phyloP scores from a whole-genome alignment of 2,329 filamentous ascomycete species.

The Colletotrichum echinochloae region DNA sequence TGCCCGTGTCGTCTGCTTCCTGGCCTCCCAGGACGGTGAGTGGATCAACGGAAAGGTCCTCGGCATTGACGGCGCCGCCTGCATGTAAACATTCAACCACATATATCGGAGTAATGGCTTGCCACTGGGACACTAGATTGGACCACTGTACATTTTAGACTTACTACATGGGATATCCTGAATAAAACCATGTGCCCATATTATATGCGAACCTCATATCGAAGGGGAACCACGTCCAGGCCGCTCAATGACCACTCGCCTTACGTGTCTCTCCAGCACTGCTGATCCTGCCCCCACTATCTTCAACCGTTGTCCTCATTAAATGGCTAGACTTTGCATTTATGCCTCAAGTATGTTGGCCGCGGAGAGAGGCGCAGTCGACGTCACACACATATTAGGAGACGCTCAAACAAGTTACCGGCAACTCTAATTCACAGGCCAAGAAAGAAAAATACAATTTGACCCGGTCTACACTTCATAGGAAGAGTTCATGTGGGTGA shows the following conservation, averaged over 20 bases:
- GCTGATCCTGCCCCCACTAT: too few species aligned
- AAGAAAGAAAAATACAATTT: background rate
- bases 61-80: slow-evolving; percentile 42
- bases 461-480: background rate
- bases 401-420: too few species aligned
- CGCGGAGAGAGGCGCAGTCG: too few species aligned
- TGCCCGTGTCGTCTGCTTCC: slow-evolving; percentile 71
- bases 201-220: background rate
- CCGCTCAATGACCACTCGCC: too few species aligned
- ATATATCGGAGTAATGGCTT: slow-evolving; percentile 12
- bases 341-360: too few species aligned
- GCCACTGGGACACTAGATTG: slow-evolving; percentile 21
- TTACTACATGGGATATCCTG: slow-evolving; percentile 24
- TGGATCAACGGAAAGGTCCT: slow-evolving; percentile 60
- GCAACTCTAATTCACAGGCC: background rate
- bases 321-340: too few species aligned
- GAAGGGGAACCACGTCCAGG: background rate
- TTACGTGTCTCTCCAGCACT: too few species aligned
- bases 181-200: slow-evolving; percentile 26
- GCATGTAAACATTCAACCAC: slow-evolving; percentile 38
- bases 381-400: too few species aligned
- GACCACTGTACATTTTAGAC: slow-evolving; percentile 36
- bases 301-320: too few species aligned
- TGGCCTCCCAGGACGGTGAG: slow-evolving; percentile 59
- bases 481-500: background rate